These are phyloP conservation scores for Lachancea lanzarotensis DNA, from an alignment of 805 yeast genomes.

Conservation along the genomic window DNA sequence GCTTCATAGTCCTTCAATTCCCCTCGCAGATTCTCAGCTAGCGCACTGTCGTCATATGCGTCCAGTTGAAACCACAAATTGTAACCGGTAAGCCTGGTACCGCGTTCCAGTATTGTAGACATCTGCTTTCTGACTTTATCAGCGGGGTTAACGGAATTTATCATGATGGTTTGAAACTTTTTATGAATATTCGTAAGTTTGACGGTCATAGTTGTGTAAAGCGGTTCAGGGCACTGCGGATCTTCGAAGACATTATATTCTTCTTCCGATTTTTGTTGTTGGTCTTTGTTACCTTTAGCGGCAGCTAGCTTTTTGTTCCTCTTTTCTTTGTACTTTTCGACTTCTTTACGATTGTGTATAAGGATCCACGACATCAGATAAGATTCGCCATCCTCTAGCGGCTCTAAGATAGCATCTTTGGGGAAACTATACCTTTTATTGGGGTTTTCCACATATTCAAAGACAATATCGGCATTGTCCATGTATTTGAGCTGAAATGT, in stretches of 20 bases:
- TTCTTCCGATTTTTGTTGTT: conserved; percentile 12
- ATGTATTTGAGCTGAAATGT: conserved; percentile 72
- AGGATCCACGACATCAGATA: conserved; percentile 31
- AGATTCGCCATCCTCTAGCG: conserved; percentile 24
- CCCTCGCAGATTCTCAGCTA: conserved; percentile 58
- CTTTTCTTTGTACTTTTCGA: conserved; percentile 18
- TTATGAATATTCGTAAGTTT: conserved; percentile 59
- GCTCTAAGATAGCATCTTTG: conserved; percentile 66
- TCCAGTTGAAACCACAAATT: conserved; percentile 82
- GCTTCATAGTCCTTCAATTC: conserved; percentile 51
- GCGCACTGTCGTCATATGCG: conserved; percentile 58
- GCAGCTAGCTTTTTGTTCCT: conserved; percentile 11
- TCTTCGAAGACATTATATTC: conserved; percentile 21
- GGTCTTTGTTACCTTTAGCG: conserved; percentile 9
- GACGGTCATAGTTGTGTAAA: conserved; percentile 58
- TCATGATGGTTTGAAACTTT: conserved; percentile 55
- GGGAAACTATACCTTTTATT: conserved; percentile 71
- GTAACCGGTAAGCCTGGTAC: conserved; percentile 53
- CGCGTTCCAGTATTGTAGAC: conserved; percentile 53
- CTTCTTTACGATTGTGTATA: conserved; percentile 28
- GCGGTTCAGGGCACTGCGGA: conserved; percentile 35
- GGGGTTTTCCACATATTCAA: conserved; percentile 80
- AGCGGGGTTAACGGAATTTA: conserved; percentile 55
- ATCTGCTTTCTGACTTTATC: conserved; percentile 54
- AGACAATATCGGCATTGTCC: conserved; percentile 63